These are phyloP conservation scores for Mucor lusitanicus DNA, from an alignment of 371 early-diverging fungal genomes.

Conservation along the genomic window DNA sequence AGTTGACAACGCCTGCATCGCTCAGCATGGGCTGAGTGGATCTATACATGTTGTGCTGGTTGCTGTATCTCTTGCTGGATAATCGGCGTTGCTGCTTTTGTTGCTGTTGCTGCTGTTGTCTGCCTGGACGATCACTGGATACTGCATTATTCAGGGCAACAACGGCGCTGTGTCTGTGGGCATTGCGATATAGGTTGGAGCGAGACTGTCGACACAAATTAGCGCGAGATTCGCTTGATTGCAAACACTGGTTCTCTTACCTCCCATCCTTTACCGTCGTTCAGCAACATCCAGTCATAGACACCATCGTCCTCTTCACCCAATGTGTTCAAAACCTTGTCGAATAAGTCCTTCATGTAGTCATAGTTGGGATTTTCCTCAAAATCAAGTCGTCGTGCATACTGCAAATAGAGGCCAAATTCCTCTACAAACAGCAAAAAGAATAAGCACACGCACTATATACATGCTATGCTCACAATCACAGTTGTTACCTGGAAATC, in stretches of 20 bases:
- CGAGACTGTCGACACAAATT: constrained; percentile 15
- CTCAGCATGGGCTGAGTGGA: constrained; percentile 26
- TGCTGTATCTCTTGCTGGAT: constrained; percentile 19
- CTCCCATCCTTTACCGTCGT: constrained; percentile 59
- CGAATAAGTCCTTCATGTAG: constrained; percentile 77
- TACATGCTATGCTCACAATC: neutral
- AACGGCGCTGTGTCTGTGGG: constrained; percentile 19
- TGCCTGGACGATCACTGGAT: constrained; percentile 10
- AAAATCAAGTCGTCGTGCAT: constrained; percentile 77
- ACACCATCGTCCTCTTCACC: constrained; percentile 86
- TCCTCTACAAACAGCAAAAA: constrained; percentile 53
- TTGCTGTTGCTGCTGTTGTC: constrained; percentile 3
- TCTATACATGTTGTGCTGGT: constrained; percentile 17
- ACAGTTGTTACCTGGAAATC: constrained; percentile 61
- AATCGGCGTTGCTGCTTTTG: constrained; percentile 16
- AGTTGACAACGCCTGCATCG: constrained; percentile 19
- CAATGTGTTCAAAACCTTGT: constrained; percentile 68
- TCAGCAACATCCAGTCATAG: constrained; percentile 85
- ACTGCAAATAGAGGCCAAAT: constrained; percentile 80
- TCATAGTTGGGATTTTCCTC: constrained; percentile 96
- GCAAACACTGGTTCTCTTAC: constrained; percentile 10
- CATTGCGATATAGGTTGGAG: constrained; percentile 16
- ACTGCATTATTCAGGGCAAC: constrained; percentile 23
- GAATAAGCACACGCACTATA: neutral
- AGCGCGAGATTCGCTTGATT: neutral